Evolutionary conservation across 352 stramenopile species (phyloP).

Genomic region (Phytophthora cryptogea): DNA sequence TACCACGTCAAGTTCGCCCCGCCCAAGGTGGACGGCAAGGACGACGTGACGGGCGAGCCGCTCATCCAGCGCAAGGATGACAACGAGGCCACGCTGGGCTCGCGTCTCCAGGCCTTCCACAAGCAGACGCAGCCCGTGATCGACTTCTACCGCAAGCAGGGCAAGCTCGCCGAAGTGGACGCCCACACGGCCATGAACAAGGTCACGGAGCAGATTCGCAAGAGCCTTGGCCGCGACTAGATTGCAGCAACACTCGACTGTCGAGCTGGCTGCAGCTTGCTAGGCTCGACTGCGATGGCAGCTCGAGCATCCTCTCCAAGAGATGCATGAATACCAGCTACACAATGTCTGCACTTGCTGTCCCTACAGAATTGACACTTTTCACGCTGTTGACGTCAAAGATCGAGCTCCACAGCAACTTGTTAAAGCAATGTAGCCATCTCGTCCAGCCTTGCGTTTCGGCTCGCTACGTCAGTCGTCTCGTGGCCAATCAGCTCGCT

Average conservation of each 20-base stretch:
- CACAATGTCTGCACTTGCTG: conserved; percentile 22
- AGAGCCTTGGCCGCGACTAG: conserved; percentile 73
- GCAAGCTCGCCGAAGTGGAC: conserved; percentile 90
- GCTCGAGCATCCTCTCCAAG: conserved; percentile 7
- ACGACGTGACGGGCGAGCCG: conserved; percentile 95
- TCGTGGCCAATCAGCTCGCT: conserved; percentile 20
- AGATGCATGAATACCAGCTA: conserved; percentile 34
- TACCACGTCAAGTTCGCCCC: conserved; percentile 99
- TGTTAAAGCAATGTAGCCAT: too few species aligned
- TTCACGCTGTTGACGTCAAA: conserved; percentile 2
- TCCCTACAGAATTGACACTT: not conserved
- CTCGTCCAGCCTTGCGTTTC: not conserved
- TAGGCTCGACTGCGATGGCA: conserved; percentile 11
- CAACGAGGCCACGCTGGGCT: conserved; percentile 92
- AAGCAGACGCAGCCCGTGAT: conserved; percentile 97
- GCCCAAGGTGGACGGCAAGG: conserved; percentile 88
- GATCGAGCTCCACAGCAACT: not conserved
- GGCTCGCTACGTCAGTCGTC: not conserved
- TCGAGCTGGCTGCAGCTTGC: conserved; percentile 26
- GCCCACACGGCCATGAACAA: conserved; percentile 87
- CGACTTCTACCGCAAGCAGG: conserved; percentile 86
- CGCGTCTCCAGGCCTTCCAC: conserved; percentile 95
- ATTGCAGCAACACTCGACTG: conserved; percentile 20
- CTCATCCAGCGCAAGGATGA: conserved; percentile 98
- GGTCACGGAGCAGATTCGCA: conserved; percentile 86